phyloP scores from a whole-genome alignment of 495 filamentous ascomycete genomes.

The Trichodelitschia bisporula region DNA sequence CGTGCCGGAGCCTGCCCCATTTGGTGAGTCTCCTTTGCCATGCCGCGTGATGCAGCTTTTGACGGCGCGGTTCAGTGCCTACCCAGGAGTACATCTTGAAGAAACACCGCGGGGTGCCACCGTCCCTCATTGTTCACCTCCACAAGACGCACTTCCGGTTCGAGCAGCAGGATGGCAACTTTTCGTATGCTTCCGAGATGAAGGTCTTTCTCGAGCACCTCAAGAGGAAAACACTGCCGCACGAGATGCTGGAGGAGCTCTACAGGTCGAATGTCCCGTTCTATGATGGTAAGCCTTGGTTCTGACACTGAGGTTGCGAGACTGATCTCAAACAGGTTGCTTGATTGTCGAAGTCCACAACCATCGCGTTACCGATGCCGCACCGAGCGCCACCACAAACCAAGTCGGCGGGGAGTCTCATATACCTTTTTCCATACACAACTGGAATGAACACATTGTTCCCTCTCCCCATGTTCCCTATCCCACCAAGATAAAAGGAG shows the following conservation, averaged over 20 bases:
- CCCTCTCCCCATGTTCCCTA: conserved; percentile 71
- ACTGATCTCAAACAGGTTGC: conserved; percentile 28
- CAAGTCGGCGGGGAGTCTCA: conserved; percentile 30
- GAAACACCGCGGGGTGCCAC: conserved; percentile 50
- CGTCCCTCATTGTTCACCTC: conserved; percentile 69
- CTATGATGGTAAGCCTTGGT: conserved; percentile 45
- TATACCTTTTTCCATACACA: conserved; percentile 66
- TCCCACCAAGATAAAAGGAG: conserved; percentile 25
- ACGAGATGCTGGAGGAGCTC: conserved; percentile 51
- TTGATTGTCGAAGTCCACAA: conserved; percentile 83
- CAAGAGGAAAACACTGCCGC: conserved; percentile 35
- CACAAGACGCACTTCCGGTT: conserved; percentile 73
- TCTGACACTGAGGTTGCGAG: neutral
- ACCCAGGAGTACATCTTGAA: conserved; percentile 53
- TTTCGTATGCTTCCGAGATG: conserved; percentile 80
- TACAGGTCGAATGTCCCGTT: conserved; percentile 43
- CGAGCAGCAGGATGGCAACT: conserved; percentile 81
- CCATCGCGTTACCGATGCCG: conserved; percentile 36
- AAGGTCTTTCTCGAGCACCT: conserved; percentile 59
- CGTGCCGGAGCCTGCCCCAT: neutral
- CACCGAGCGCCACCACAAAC: conserved; percentile 24
- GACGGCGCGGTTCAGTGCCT: conserved; percentile 7
- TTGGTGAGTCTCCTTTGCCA: neutral
- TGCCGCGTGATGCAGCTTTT: too few species aligned
- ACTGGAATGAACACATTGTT: conserved; percentile 65